Conservation (phyloP, 2,329 filamentous ascomycete genomes). For the Pyricularia sp. region DNA sequence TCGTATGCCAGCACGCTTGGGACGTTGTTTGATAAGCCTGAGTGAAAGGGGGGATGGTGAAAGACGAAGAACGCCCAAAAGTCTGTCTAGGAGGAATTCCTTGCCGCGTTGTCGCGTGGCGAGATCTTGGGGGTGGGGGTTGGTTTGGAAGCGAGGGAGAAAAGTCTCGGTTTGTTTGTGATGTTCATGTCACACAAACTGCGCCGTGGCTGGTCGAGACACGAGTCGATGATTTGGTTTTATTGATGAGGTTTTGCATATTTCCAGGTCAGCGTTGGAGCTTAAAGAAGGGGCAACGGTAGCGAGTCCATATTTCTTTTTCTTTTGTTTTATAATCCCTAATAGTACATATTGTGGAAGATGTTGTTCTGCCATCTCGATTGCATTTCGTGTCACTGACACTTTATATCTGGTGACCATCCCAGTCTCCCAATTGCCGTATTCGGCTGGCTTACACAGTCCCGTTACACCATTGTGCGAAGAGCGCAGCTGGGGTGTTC, state of each 20-base stretch:
- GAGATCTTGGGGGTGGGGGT: background rate
- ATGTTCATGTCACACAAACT: background rate
- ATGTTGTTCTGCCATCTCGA: background rate
- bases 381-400: background rate
- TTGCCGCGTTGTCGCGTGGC: background rate
- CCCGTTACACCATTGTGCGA: background rate
- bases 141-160: background rate
- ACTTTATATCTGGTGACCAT: background rate
- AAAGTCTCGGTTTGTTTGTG: background rate
- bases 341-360: background rate
- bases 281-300: background rate
- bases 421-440: background rate
- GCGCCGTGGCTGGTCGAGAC: background rate
- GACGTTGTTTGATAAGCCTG: background rate
- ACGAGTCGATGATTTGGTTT: background rate
- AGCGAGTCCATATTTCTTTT: background rate
- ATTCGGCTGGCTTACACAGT: background rate
- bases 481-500: background rate
- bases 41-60: background rate
- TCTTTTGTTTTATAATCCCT: background rate
- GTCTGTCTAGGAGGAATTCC: no score
- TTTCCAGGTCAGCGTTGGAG: background rate
- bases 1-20: background rate
- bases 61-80: no score
- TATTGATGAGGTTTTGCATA: background rate